These are phyloP conservation scores for Kurtzmaniella fragi DNA, from an alignment of 805 yeast species.

Conservation along the genomic window DNA sequence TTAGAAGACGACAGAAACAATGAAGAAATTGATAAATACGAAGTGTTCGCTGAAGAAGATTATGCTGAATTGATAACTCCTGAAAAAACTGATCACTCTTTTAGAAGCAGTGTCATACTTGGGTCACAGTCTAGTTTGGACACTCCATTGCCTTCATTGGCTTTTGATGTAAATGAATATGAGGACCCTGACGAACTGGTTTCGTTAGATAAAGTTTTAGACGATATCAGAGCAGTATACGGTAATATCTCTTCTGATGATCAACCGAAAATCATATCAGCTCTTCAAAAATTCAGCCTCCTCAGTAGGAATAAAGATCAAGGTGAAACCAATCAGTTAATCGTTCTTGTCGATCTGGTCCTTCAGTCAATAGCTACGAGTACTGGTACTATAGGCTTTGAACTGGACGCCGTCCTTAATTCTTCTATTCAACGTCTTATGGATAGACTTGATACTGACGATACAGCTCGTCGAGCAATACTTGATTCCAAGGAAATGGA, in stretches of 20 bases:
- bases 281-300: slow-evolving; percentile 18
- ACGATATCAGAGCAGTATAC: slow-evolving; percentile 6
- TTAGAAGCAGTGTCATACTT: too few relatives aligned
- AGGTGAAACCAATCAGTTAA: slow-evolving; percentile 18
- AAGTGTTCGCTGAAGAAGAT: slow-evolving; percentile 36
- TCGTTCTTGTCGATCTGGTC: slow-evolving; percentile 26
- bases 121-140: too few relatives aligned
- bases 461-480: slow-evolving; percentile 29
- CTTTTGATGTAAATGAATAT: slow-evolving; percentile 4
- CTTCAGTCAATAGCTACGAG: slow-evolving; percentile 26
- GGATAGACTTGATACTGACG: slow-evolving; percentile 30
- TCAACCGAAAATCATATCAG: neutral
- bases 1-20: slow-evolving; percentile 26
- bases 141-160: neutral
- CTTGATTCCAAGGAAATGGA: slow-evolving; percentile 23
- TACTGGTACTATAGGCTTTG: slow-evolving; percentile 16
- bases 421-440: slow-evolving; percentile 29
- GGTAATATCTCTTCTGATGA: too few relatives aligned
- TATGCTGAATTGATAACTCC: slow-evolving; percentile 14
- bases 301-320: slow-evolving; percentile 20
- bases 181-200: slow-evolving; percentile 6
- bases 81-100: slow-evolving; percentile 3
- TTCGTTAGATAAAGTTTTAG: slow-evolving; percentile 8
- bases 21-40: slow-evolving; percentile 35
- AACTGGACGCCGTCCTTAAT: slow-evolving; percentile 23